Base-by-base conservation (phyloP, 225 moss, liverwort and hornwort genomes). In the Lunularia cruciata region DNA sequence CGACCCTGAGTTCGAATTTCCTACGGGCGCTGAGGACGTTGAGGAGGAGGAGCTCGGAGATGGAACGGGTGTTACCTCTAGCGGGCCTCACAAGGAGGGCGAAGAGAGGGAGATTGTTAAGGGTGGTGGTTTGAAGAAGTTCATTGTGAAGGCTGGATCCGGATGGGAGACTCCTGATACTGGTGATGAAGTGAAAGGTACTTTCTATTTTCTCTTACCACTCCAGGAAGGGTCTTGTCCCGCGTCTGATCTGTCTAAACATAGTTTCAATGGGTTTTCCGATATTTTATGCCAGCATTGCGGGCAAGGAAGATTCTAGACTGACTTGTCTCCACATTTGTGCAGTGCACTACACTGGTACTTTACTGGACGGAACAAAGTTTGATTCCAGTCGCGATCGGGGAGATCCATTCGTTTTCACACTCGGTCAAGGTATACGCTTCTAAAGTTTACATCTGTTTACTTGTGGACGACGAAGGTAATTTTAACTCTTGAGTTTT, bases 271-370 rank as follows among this genome's bases (percentile, higher is more conserved):
- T n/a, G n/a, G n/a, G 8, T 9, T 27, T 7, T 54, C 2, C 27
- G 54, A 54, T 54, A 10, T 27, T 9, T 40, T 40, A 6, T 6
- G 40, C 13, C 40, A 40, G 40, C 40, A 40, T 40, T 40, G 40
- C 13, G 6, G 8, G 6, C 40, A 40, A 40, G 40, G 40, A 40
- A 40, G 12, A 32, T 32, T 57, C 1, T 15, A 9, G 3, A 57
- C 16, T 4, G 15, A 25, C 8, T 57, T 25, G 0, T 51, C 28
- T 57, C 15, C 10, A 43, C 19, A 48, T 62, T 52, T 36, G 16
- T 69, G 76, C 91, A 98, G 98, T 98, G 39, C 98, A 98, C 73
- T 98, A 98, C 11, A 98, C 98, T 39, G 98, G 98, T 19, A 98
- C 91, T 31, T 83, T 98, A 22, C 73, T 98, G 55, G 98, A 98